These are phyloP conservation scores for Alternaria sp. DNA, from an alignment of 2,329 filamentous ascomycete species.

Conservation along the genomic window DNA sequence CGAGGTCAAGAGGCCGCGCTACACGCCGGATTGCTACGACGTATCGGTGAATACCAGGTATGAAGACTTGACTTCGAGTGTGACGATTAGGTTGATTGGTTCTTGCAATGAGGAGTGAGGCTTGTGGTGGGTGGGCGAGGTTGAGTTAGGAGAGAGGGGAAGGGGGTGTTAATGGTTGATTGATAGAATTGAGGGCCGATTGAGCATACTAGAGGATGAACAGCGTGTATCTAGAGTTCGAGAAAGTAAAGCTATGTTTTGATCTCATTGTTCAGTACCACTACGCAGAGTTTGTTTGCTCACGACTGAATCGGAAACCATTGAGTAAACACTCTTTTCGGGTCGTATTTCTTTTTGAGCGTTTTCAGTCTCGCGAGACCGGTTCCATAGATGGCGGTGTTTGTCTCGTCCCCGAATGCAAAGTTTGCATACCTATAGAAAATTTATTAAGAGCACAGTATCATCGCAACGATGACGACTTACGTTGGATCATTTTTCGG, in stretches of 20 bases:
- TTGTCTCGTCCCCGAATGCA: conserved; percentile 36
- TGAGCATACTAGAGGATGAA: background rate
- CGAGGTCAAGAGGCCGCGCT: background rate
- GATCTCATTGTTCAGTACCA: background rate
- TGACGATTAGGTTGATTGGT: background rate
- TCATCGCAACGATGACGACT: background rate
- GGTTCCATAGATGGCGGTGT: conserved; percentile 34
- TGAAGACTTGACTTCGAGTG: background rate
- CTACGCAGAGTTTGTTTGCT: background rate
- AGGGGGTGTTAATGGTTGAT: background rate
- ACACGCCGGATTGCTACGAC: background rate
- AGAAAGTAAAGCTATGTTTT: background rate
- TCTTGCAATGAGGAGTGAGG: background rate
- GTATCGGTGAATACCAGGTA: background rate
- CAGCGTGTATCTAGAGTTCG: background rate
- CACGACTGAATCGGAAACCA: conserved; percentile 37
- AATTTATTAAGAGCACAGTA: conserved; percentile 1
- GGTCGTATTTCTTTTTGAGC: conserved; percentile 41
- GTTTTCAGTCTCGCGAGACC: conserved; percentile 28
- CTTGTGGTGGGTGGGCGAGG: background rate
- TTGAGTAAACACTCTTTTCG: conserved; percentile 32
- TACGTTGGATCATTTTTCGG: conserved; percentile 32
- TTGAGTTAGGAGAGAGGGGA: background rate
- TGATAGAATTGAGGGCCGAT: background rate
- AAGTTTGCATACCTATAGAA: conserved; percentile 40